Base-by-base conservation (phyloP, 1,139 yeast species). In the Taiozyma onychis region DNA sequence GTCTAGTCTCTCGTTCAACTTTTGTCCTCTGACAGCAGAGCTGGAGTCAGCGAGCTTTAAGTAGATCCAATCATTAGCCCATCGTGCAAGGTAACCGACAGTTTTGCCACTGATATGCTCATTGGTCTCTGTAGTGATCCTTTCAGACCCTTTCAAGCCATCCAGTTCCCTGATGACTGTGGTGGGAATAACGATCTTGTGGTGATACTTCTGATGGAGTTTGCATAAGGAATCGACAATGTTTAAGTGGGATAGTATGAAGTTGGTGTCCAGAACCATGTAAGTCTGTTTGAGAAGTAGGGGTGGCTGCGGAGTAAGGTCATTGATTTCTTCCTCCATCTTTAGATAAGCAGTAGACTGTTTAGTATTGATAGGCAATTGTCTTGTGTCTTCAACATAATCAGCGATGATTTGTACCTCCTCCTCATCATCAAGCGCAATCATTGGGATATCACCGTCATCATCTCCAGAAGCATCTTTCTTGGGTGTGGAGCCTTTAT, bases 51-150 rank as follows among this genome's bases (percentile, higher is more conserved):
- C 87, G 41, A 91, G 68, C 45, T 76, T 71, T n/a, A 69, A 63
- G 59, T 80, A 87, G 11, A 88, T 76, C 96, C 97, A 91, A 52
- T 80, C 83, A 57, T 81, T 88, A 0, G 95, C 96, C 70, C 75
- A 69, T 41, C 96, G 72, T 0, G 97, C 95, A 45, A 81, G 66
- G 44, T 66, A 70, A 0, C 83, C 80, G n/a, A 83, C 70, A 0
- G 77, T 71, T 18, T 63, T 59, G 1, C 70, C 71, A 39, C 58
- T 51, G 22, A 56, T 49, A 9, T 21, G 3, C 5, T 57, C 55
- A 5, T 34, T 43, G 8, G 14, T 24, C 16, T 39, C 43, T 11
- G 54, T 47, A 1, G 56, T 44, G 9, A 48, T 44, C 42, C 47
- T 64, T 5, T 59, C 56, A 0, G 82, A 73, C 4, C 65, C 69